Conservation (phyloP, 345 rosid species). For the Salix suchowensis region DNA sequence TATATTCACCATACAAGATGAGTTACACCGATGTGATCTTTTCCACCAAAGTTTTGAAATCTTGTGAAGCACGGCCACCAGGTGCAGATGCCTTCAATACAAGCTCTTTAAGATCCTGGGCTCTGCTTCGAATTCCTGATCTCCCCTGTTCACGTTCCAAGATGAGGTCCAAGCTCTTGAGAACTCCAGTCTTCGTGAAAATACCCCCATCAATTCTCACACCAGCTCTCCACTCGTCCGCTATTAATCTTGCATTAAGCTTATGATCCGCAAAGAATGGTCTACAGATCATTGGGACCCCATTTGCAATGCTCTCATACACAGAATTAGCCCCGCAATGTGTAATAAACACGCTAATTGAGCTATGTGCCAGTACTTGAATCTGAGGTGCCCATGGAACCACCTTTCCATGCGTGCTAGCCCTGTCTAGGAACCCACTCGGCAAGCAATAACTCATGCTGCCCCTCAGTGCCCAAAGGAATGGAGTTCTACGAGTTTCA, state of each 20-base stretch:
- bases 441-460: conserved; percentile 6
- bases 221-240: conserved; percentile 11
- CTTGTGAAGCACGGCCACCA: background rate
- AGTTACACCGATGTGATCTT: background rate
- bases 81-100: conserved; percentile 2
- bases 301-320: conserved; percentile 3
- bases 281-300: conserved; percentile 21
- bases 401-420: conserved; percentile 26
- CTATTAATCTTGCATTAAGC: background rate
- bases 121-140: conserved; percentile 1
- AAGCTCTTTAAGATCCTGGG: background rate
- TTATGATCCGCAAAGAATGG: conserved; percentile 8
- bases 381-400: conserved; percentile 63
- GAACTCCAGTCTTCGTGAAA: conserved; percentile 4
- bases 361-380: conserved; percentile 37
- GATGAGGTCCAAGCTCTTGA: background rate
- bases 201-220: conserved; percentile 16
- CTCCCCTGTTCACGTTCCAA: background rate
- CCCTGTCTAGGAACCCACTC: conserved; percentile 17
- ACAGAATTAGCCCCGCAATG: conserved; percentile 15
- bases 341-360: conserved; percentile 16
- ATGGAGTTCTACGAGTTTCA: conserved; percentile 33
- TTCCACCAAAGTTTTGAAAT: conserved; percentile 1
- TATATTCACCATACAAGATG: background rate
- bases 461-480: conserved; percentile 45